Conservation (phyloP, 2,329 filamentous ascomycete genomes). For the Alternaria sp. region DNA sequence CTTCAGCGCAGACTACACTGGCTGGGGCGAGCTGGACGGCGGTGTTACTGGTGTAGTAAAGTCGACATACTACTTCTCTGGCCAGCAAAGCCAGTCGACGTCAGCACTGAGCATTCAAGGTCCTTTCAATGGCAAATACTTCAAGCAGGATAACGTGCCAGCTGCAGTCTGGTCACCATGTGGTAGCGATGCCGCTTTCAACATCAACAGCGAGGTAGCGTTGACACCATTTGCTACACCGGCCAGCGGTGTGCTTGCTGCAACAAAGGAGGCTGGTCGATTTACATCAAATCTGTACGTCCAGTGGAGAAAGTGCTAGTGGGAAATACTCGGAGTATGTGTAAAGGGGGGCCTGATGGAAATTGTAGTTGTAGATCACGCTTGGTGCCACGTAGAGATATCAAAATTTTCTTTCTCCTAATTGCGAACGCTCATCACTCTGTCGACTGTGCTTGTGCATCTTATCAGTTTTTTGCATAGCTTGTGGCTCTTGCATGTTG, state of each 20-base stretch:
- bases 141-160: constrained; percentile 51
- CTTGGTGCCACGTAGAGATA: not conserved
- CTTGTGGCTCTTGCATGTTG: not conserved
- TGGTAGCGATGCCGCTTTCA: constrained; percentile 34
- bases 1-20: constrained; percentile 44
- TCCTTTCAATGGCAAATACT: constrained; percentile 53
- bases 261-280: constrained; percentile 33
- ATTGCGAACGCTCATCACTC: not conserved
- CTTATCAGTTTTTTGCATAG: not conserved
- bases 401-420: not conserved
- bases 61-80: constrained; percentile 48
- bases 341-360: not conserved
- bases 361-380: not conserved
- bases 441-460: not conserved
- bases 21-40: constrained; percentile 44
- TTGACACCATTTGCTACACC: constrained; percentile 33
- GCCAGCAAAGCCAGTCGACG: constrained; percentile 34
- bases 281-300: constrained; percentile 39
- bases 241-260: constrained; percentile 33
- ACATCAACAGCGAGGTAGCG: constrained; percentile 40
- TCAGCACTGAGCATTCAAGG: constrained; percentile 43
- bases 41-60: constrained; percentile 46
- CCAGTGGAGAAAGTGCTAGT: constrained; percentile 44
- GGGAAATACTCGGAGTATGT: not conserved
- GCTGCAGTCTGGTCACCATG: constrained; percentile 41